Evolutionary conservation across 2,329 filamentous ascomycete genomes (phyloP), one percentile per base, ranked within the genome.

Genomic region (Penicillium hordei): DNA sequence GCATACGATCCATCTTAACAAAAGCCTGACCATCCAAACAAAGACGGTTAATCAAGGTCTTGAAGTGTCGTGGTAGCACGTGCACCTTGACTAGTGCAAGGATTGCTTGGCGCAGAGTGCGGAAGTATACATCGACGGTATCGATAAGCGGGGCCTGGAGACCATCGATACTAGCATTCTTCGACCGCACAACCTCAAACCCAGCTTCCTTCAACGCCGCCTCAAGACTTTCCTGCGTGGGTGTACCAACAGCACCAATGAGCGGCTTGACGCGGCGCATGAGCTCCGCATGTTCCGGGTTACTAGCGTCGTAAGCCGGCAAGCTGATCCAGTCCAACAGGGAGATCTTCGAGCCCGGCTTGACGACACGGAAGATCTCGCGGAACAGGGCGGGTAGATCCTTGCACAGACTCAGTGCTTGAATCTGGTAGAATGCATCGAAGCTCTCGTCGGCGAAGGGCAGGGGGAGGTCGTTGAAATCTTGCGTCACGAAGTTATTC

Each of bases 381-480:
- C 68, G 69, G 70, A 82, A 82, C 12, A 82, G 72, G 8, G 73
- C 70, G 3, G 72, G 64, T 2, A 79, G 72, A 52, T 83, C 79
- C 59, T 80, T 81, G 74, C 79, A 82, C 31, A 77, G 79, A 74
- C 76, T 85, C 67, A 77, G 81, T 55, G 73, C 86, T 76, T 77
- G 86, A 78, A 78, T 87, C 80, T 78, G 82, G 76, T 79, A 83
- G 58, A 83, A 82, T 31, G 76, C 80, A 56, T 83, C 81, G 65
- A 83, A 82, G 42, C 72, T 75, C 27, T 68, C 69, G 60, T 83
- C 77, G 15, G 68, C 76, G 55, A 83, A 83, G 1, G 81, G 81
- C 1, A 83, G 73, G 1, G 81, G 81, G 33, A 83, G 74, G 43
- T 73, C 71, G 68, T 83, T 83, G 69, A 82, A 81, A 63, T 83